Base-by-base conservation (phyloP, 2,329 filamentous ascomycete species). In the Trichoderma citrinoviride region DNA sequence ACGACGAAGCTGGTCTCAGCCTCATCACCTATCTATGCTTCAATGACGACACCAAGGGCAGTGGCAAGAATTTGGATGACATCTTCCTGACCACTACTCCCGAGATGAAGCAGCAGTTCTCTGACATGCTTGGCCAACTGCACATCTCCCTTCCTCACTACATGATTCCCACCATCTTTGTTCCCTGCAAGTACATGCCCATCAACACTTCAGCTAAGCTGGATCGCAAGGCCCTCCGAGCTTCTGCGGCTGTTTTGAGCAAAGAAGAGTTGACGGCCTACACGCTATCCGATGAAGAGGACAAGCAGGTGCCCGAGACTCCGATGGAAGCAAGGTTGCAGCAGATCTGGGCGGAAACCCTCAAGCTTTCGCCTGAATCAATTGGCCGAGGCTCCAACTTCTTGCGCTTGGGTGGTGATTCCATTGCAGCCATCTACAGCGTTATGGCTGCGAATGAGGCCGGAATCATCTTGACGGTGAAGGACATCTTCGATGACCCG, bases 121-220 rank as follows among this genome's bases (percentile, higher is more conserved):
- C 25, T 17, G 73, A 69, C 12, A 57, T 67, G 21, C 43, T 62
- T 17, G 60, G 60, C 6, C 25, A 64, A 7, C 54, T 68, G 2
- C 44, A 47, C 10, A 23, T 63, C 3, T 15, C 54, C 12, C 64
- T 69, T 7, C 69, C 69, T 33, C 43, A 33, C 2, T 70, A 70
- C 44, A 70, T 70, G 69, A 50, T 70, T 8, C 69, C 68, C 1
- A 62, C 68, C 4, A 21, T 65, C 21, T 70, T 67, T 43, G 66
- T 70, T 40, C 67, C 61, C 5, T 69, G 67, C 47, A 8, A 6
- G 2, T 67, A 62, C 40, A 68, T 69, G 64, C 69, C 68, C 3
- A 23, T 62, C 15, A 68, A 64, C 17, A 64, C 68, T 3, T 69
- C 69, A 4, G 63, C 52, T n/a, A 70, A 70, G 64, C 43, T 68